Evolutionary conservation across 2,329 filamentous ascomycete genomes (phyloP).

Genomic region (Neofusicoccum ribis): DNA sequence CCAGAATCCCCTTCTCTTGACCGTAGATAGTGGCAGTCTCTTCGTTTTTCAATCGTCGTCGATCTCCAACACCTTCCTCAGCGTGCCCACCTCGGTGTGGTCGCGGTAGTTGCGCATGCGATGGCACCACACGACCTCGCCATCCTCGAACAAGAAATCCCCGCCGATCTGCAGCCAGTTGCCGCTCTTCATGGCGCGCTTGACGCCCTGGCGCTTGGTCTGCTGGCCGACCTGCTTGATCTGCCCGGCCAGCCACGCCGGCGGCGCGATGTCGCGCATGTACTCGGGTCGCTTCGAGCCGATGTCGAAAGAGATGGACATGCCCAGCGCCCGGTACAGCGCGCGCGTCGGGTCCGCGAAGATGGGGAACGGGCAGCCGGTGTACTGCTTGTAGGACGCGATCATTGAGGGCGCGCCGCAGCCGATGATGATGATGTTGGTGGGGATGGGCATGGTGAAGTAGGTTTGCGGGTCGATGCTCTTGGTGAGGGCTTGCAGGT

Average conservation of each 20-base stretch:
- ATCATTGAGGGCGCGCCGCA: constrained; percentile 67
- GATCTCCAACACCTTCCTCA: constrained; percentile 39
- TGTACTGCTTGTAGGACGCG: constrained; percentile 59
- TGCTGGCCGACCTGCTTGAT: constrained; percentile 24
- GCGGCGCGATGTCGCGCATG: constrained; percentile 44
- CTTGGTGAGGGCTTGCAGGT: constrained; percentile 59
- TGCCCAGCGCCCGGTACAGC: constrained; percentile 65
- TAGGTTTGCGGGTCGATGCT: constrained; percentile 44
- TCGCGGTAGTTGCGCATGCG: constrained; percentile 41
- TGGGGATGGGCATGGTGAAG: constrained; percentile 51
- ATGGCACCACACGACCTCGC: constrained; percentile 43
- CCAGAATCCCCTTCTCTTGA: too few species aligned
- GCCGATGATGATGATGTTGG: constrained; percentile 65
- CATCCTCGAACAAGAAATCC: constrained; percentile 44
- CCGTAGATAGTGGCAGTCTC: too few species aligned
- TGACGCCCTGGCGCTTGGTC: constrained; percentile 46
- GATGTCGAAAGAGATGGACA: constrained; percentile 60
- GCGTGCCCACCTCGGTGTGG: constrained; percentile 37
- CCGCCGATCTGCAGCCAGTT: constrained; percentile 42
- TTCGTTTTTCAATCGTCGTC: constrained; percentile 24
- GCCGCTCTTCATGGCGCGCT: constrained; percentile 37
- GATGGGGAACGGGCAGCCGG: constrained; percentile 63
- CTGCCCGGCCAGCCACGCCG: constrained; percentile 34
- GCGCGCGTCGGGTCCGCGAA: constrained; percentile 66
- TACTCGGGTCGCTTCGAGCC: constrained; percentile 60